Evolutionary conservation across 1,284 basidiomycete genomes (phyloP).

Genomic region (Leucoagaricus sp.): DNA sequence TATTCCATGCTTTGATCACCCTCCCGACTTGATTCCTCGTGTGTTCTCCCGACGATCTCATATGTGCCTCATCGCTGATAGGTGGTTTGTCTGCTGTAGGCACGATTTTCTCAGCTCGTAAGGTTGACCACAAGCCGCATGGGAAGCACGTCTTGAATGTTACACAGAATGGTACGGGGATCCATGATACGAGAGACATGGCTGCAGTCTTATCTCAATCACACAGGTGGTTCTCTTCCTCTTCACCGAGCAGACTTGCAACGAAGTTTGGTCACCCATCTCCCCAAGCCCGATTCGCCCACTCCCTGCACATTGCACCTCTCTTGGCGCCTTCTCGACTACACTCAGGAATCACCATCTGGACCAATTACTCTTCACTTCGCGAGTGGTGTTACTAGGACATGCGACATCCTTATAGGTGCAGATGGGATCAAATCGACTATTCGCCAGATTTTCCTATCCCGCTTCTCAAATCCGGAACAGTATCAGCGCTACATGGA

Average conservation of each 20-base stretch:
- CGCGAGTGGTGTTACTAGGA: slow-evolving; percentile 32
- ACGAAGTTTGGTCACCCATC: slow-evolving; percentile 13
- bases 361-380: slow-evolving; percentile 24
- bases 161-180: slow-evolving; percentile 5
- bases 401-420: slow-evolving; percentile 42
- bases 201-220: background rate
- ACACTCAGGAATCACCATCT: background rate
- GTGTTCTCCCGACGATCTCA: background rate
- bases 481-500: slow-evolving; percentile 22
- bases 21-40: slow-evolving; percentile 6
- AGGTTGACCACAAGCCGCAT: slow-evolving; percentile 9
- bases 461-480: slow-evolving; percentile 29
- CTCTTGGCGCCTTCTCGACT: background rate
- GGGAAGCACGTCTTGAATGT: slow-evolving; percentile 3
- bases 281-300: background rate
- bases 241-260: slow-evolving; percentile 20
- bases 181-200: background rate
- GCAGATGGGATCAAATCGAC: slow-evolving; percentile 47
- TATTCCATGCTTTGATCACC: slow-evolving; percentile 13
- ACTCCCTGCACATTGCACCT: slow-evolving; percentile 13
- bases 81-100: background rate
- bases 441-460: slow-evolving; percentile 31
- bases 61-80: too few species aligned
- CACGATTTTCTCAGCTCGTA: slow-evolving; percentile 4
- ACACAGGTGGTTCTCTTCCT: slow-evolving; percentile 17